Evolutionary conservation across 495 filamentous ascomycete genomes (phyloP).

Genomic region (Lasiosphaeria miniovina): DNA sequence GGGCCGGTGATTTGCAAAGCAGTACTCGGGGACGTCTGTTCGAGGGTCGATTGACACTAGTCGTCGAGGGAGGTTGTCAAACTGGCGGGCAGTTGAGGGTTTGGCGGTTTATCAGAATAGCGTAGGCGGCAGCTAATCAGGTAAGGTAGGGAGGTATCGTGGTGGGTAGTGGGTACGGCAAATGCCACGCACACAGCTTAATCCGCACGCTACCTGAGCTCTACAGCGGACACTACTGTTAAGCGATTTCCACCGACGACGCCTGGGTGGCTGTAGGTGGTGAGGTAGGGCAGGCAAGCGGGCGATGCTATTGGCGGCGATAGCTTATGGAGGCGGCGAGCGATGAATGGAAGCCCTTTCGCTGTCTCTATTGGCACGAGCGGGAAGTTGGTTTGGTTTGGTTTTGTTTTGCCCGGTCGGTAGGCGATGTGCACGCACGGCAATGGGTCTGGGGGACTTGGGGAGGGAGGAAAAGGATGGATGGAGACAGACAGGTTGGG

Average conservation of each 20-base stretch:
- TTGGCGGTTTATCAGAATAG: neutral
- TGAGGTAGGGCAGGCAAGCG: neutral
- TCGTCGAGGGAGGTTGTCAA: neutral
- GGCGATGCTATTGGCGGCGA: neutral
- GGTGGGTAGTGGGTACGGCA: neutral
- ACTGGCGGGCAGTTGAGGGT: neutral
- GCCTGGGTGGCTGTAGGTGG: too few relatives aligned
- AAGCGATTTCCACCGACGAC: neutral
- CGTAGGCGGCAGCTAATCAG: neutral
- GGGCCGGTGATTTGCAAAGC: neutral
- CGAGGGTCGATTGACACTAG: neutral
- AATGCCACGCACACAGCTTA: too few relatives aligned
- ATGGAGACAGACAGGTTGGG: too few relatives aligned
- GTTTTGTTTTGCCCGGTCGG: neutral
- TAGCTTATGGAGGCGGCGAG: neutral
- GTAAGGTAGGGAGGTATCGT: neutral
- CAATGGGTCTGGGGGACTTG: neutral
- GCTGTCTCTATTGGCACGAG: neutral
- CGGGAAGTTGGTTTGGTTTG: neutral
- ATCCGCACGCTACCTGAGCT: too few relatives aligned
- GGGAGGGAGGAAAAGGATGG: neutral
- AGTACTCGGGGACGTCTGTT: neutral
- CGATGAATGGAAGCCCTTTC: neutral
- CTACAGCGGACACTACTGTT: too few relatives aligned
- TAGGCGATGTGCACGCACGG: too few relatives aligned